These are phyloP conservation scores for Blastocystis sp. DNA, from an alignment of 352 stramenopile genomes.

Conservation along the genomic window DNA sequence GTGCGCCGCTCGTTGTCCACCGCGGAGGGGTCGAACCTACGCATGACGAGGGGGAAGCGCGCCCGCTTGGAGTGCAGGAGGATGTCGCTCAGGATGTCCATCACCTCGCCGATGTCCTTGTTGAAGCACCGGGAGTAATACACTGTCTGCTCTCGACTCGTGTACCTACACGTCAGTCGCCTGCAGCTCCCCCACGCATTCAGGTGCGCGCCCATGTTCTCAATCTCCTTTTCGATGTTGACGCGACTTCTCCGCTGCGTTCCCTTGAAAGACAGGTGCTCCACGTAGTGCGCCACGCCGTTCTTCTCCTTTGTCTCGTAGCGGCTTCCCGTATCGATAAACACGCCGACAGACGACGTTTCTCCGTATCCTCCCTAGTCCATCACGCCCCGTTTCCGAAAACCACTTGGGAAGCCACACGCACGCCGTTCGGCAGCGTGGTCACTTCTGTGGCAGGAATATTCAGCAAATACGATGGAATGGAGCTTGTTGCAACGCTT, in stretches of 20 bases:
- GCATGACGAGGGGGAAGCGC: not conserved
- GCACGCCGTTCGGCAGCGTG: slow-evolving; percentile 89
- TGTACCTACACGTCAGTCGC: slow-evolving; percentile 79
- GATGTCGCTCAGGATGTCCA: slow-evolving; percentile 99
- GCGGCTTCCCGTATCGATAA: slow-evolving; percentile 89
- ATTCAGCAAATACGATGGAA: slow-evolving; percentile 83
- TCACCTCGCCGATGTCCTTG: slow-evolving; percentile 90
- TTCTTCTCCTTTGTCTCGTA: slow-evolving; percentile 99
- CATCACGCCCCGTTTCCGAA: not conserved
- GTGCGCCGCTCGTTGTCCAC: slow-evolving; percentile 96
- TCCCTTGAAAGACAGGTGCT: slow-evolving; percentile 99
- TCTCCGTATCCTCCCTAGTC: slow-evolving; percentile 84
- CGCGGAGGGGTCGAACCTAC: slow-evolving; percentile 84
- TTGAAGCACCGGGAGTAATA: slow-evolving; percentile 99
- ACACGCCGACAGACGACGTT: slow-evolving; percentile 95
- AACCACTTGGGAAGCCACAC: slow-evolving; percentile 89
- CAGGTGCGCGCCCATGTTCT: slow-evolving; percentile 99
- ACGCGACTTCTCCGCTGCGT: slow-evolving; percentile 92
- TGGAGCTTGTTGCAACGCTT: slow-evolving; percentile 10
- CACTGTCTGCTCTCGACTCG: slow-evolving; percentile 97
- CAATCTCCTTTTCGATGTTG: slow-evolving; percentile 97
- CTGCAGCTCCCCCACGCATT: slow-evolving; percentile 73
- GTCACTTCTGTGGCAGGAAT: slow-evolving; percentile 91
- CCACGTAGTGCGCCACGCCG: slow-evolving; percentile 96
- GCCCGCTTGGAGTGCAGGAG: slow-evolving; percentile 89